Evolutionary conservation across 78 protist genomes (phyloP), one percentile per base, ranked within the genome.

Genomic region (Dictyostelium firmibasis): DNA sequence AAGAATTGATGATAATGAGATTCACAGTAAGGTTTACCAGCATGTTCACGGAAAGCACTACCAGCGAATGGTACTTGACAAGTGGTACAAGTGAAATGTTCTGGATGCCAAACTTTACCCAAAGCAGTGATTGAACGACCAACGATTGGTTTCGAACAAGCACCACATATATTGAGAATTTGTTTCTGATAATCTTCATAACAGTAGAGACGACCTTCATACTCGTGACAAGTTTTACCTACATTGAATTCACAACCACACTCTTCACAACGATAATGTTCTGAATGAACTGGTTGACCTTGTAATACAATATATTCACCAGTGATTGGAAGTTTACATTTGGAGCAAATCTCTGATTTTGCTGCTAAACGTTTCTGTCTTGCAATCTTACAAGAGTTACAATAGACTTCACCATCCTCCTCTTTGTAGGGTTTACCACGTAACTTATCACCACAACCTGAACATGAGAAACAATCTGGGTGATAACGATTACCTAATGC

Each of bases 251-350:
- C 97, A 35, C 95, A 85, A 35, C 97, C 95, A 75, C 97, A 96
- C 43, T 86, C 93, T 47, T 96, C 97, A 33, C 97, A 96, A 75
- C 97, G 92, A 41, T 85, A 96, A 70, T 96, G 97, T 35, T 96
- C 97, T 0, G 96, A 75, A 84, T 96, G 97, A 18, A 96, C 83
- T 76, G 88, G 86, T 81, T 96, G 97, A 18, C 97, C 97, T 44
- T 91, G 86, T 3, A 96, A 44, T 4, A 92, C 31, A 35, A 96
- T 84, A n/a, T 91, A 96, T 35, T 91, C 97, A 20, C 97, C 97
- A 11, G 76, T 64, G 29, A 96, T 96, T 33, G 95, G 97, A 23
- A 79, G 25, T 85, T 96, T 96, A 50, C 97, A 96, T 62, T 85
- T 86, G 47, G 94, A 94, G 70, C 97, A 96, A 14, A 96, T 74